Evolutionary conservation across 2,329 filamentous ascomycete genomes (phyloP).

Genomic region (Bipolaris gigantea): DNA sequence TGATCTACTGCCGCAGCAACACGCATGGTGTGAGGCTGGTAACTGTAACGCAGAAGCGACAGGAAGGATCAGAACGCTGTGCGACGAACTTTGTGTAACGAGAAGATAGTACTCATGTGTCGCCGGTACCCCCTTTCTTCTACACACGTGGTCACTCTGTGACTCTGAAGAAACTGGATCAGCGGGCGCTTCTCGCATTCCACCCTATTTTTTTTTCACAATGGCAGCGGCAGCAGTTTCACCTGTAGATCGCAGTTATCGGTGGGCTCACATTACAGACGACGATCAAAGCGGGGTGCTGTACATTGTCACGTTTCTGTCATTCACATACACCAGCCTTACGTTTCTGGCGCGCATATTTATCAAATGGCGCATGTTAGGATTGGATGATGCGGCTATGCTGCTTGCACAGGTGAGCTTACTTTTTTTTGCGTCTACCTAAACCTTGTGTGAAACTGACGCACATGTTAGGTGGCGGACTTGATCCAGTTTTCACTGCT

Average conservation of each 20-base stretch:
- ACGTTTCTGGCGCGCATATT: constrained; percentile 28
- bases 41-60: too few relatives aligned
- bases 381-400: constrained; percentile 29
- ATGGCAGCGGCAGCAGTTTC: not conserved
- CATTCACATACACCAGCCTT: constrained; percentile 28
- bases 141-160: not conserved
- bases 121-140: too few relatives aligned
- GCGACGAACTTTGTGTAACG: too few relatives aligned
- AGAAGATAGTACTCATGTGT: too few relatives aligned
- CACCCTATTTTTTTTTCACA: not conserved
- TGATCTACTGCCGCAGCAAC: too few relatives aligned
- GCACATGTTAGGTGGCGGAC: not conserved
- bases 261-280: constrained; percentile 27
- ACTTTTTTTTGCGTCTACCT: not conserved
- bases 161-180: not conserved
- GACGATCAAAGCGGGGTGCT: constrained; percentile 30
- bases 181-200: not conserved
- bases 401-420: constrained; percentile 27
- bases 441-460: not conserved
- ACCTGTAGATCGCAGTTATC: constrained; percentile 6
- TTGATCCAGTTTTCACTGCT: constrained; percentile 25
- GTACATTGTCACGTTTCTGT: constrained; percentile 30
- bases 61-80: too few relatives aligned
- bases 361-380: constrained; percentile 34
- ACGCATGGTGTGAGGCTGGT: too few relatives aligned